These are phyloP conservation scores for Chaetomium globosum DNA, from an alignment of 2,329 filamentous ascomycete species.

Conservation along the genomic window DNA sequence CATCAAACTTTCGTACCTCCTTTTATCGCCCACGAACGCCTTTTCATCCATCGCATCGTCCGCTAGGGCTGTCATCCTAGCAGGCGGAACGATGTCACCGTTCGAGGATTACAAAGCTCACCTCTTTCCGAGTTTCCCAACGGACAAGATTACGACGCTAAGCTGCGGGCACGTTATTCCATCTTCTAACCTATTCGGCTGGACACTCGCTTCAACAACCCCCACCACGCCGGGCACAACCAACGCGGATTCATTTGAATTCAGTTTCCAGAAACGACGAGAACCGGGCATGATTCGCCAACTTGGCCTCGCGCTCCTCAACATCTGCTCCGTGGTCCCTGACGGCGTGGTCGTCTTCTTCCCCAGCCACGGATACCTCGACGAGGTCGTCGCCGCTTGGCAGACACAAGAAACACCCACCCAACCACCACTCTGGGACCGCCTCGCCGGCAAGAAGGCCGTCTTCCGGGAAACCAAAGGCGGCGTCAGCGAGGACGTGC, in stretches of 20 bases:
- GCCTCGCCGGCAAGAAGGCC: constrained; percentile 60
- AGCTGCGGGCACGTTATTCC: constrained; percentile 97
- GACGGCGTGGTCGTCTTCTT: constrained; percentile 96
- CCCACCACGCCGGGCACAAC: constrained; percentile 37
- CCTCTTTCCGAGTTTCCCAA: constrained; percentile 74
- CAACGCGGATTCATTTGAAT: constrained; percentile 67
- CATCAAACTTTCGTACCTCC: constrained; percentile 75
- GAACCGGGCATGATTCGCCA: constrained; percentile 70
- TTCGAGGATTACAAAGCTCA: constrained; percentile 88
- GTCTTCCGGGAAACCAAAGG: constrained; percentile 63
- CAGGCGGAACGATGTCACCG: constrained; percentile 96
- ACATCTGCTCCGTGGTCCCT: constrained; percentile 72
- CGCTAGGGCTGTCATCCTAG: constrained; percentile 84
- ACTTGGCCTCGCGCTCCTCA: constrained; percentile 72
- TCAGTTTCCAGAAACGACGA: constrained; percentile 78
- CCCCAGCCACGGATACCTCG: constrained; percentile 88
- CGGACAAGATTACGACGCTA: constrained; percentile 70
- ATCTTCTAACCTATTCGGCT: constrained; percentile 74
- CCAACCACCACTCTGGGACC: constrained; percentile 57
- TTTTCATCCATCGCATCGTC: constrained; percentile 85
- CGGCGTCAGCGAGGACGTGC: constrained; percentile 66
- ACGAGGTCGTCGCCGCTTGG: constrained; percentile 70
- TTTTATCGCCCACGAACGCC: constrained; percentile 87
- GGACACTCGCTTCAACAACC: constrained; percentile 60
- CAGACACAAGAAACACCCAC: constrained; percentile 42